A percentile compares a stretch with the other conserved stretches of the same genome.
phyloP scores from a whole-genome alignment of 1,284 basidiomycete genomes.

The Tetrapyrgos nigripes region DNA sequence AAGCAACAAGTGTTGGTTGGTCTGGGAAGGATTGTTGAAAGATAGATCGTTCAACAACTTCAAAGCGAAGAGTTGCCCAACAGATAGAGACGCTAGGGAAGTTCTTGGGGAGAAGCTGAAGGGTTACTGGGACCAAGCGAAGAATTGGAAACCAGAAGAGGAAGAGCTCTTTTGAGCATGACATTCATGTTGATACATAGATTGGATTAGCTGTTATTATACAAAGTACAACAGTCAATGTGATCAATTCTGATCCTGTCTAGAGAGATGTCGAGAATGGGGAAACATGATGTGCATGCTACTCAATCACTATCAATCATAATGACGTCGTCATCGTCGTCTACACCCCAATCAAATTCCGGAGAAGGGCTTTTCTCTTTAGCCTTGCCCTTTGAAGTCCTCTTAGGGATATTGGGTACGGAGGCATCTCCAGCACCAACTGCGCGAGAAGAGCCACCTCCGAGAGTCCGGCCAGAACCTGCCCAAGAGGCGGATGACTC shows the following conservation, averaged over 20 bases:
- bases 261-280: constrained; percentile 94
- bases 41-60: constrained; percentile 86
- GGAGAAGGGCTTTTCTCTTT: constrained; percentile 68
- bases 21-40: constrained; percentile 92
- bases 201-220: not conserved
- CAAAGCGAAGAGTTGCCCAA: constrained; percentile 85
- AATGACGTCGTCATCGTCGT: constrained; percentile 75
- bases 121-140: constrained; percentile 94
- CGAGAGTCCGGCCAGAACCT: constrained; percentile 60
- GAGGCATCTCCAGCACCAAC: constrained; percentile 61
- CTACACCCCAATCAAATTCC: constrained; percentile 69
- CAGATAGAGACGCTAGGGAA: constrained; percentile 87
- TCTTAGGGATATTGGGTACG: constrained; percentile 50
- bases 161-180: constrained; percentile 65
- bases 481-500: constrained; percentile 54
- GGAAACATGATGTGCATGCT: constrained; percentile 78
- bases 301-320: constrained; percentile 78
- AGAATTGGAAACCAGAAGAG: constrained; percentile 84
- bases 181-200: not conserved
- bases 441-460: constrained; percentile 44
- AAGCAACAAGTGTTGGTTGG: constrained; percentile 87
- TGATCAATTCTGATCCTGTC: constrained; percentile 40
- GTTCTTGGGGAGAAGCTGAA: constrained; percentile 82
- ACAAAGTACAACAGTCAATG: not conserved
- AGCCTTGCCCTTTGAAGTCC: constrained; percentile 33